These are phyloP conservation scores for Solanum pinnatisectum DNA, from an alignment of 257 asterid species.

Conservation along the genomic window DNA sequence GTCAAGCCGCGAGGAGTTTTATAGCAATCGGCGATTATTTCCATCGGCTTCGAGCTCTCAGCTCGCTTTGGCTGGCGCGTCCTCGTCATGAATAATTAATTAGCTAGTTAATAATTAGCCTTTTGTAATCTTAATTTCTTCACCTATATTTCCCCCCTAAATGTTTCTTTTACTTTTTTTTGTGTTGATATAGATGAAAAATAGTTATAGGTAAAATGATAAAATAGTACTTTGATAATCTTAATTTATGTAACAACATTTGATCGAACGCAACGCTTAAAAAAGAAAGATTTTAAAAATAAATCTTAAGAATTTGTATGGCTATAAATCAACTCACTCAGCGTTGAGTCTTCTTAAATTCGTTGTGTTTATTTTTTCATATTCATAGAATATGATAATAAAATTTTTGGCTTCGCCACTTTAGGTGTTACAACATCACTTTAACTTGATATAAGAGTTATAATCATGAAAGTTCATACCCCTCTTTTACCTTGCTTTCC, in stretches of 20 bases:
- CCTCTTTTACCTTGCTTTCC: not conserved
- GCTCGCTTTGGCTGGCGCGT: conserved; percentile 71
- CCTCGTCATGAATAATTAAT: conserved; percentile 39
- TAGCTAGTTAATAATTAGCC: not conserved
- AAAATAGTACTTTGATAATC: not conserved
- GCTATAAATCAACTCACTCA: not conserved
- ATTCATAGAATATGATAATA: too few species aligned
- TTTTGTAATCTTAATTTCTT: conserved; percentile 7
- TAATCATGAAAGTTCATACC: not conserved
- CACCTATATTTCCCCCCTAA: not conserved
- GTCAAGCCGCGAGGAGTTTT: conserved; percentile 65
- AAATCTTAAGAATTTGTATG: fast-evolving
- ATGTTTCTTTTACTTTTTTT: not conserved
- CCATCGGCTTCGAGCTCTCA: conserved; percentile 85
- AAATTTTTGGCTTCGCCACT: too few species aligned
- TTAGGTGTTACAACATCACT: too few species aligned
- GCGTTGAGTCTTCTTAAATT: not conserved
- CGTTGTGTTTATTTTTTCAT: too few species aligned
- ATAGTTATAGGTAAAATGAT: not conserved
- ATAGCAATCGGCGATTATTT: conserved; percentile 67
- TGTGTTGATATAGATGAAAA: conserved; percentile 21
- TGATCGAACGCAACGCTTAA: not conserved
- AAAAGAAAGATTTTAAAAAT: not conserved
- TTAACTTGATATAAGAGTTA: too few species aligned
- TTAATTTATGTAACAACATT: not conserved